These are phyloP conservation scores for Chrysanthemum makinoi DNA, from an alignment of 129 eudicot species.

Conservation along the genomic window DNA sequence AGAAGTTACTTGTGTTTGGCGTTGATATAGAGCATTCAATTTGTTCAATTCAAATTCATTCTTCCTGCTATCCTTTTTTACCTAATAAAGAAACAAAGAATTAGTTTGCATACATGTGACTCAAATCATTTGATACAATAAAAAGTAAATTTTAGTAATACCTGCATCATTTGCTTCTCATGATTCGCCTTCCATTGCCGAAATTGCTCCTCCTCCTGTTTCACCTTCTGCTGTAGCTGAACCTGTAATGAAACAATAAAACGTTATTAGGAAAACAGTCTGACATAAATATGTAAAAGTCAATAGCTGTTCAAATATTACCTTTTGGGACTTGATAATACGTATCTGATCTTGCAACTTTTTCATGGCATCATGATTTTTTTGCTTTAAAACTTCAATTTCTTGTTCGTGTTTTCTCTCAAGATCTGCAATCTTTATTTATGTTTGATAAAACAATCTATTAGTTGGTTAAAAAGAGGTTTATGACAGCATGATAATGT, in stretches of 20 bases:
- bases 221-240: conserved; percentile 90
- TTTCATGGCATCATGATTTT: conserved; percentile 87
- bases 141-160: conserved; percentile 22
- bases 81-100: conserved; percentile 35
- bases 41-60: conserved; percentile 92
- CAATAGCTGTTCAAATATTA: conserved; percentile 19
- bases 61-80: conserved; percentile 92
- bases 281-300: conserved; percentile 9
- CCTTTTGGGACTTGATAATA: conserved; percentile 94
- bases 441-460: conserved; percentile 8
- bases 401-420: conserved; percentile 93
- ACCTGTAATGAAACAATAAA: conserved; percentile 48
- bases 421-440: conserved; percentile 74
- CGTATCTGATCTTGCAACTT: conserved; percentile 89
- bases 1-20: conserved; percentile 76
- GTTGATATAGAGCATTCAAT: conserved; percentile 86
- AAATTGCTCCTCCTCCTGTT: conserved; percentile 95
- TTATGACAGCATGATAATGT: conserved; percentile 17
- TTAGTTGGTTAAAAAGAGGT: conserved; percentile 13
- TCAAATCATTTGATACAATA: not conserved
- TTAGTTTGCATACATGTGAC: conserved; percentile 19
- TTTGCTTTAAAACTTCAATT: conserved; percentile 84
- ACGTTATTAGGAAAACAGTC: not conserved
- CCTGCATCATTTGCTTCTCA: conserved; percentile 95
- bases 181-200: conserved; percentile 95